phyloP scores from a whole-genome alignment of 169 alveolate species.

The Besnoitia besnoiti region DNA sequence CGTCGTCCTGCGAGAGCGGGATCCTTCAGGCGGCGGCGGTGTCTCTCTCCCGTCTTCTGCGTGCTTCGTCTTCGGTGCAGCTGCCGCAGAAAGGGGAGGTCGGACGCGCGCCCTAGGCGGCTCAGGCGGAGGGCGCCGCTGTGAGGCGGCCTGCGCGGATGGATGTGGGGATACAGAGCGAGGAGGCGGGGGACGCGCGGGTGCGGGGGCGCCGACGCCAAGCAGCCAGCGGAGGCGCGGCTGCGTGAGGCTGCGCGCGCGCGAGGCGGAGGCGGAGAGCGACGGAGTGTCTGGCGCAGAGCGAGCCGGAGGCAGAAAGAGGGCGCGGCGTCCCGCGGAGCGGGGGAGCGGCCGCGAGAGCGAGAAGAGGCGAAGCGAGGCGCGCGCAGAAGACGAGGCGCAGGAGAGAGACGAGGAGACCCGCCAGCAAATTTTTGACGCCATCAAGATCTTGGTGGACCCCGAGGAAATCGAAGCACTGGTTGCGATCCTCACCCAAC shows the following conservation, averaged over 20 bases:
- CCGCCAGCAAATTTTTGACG: background rate
- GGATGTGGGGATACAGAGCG: background rate
- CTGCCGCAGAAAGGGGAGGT: background rate
- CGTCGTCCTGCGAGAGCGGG: background rate
- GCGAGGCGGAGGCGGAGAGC: background rate
- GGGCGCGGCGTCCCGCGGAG: background rate
- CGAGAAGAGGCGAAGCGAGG: background rate
- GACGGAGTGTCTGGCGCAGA: background rate
- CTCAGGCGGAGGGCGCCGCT: too few relatives aligned
- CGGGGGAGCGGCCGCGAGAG: background rate
- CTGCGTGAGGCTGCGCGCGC: background rate
- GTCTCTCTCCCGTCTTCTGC: background rate
- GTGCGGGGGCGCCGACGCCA: background rate
- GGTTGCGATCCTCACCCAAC: slow-evolving; percentile 24
- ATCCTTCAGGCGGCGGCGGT: background rate
- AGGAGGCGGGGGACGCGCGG: background rate
- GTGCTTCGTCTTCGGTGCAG: background rate
- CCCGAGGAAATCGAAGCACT: slow-evolving; percentile 60
- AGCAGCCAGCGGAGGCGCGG: background rate
- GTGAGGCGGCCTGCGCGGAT: too few relatives aligned
- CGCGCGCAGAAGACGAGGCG: background rate
- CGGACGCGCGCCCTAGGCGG: too few relatives aligned
- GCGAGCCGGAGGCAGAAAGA: background rate
- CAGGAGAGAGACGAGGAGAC: background rate
- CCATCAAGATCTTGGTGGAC: slow-evolving; percentile 35